Evolutionary conservation across 257 asterid genomes (phyloP).

Genomic region (Gentiana macrophylla): DNA sequence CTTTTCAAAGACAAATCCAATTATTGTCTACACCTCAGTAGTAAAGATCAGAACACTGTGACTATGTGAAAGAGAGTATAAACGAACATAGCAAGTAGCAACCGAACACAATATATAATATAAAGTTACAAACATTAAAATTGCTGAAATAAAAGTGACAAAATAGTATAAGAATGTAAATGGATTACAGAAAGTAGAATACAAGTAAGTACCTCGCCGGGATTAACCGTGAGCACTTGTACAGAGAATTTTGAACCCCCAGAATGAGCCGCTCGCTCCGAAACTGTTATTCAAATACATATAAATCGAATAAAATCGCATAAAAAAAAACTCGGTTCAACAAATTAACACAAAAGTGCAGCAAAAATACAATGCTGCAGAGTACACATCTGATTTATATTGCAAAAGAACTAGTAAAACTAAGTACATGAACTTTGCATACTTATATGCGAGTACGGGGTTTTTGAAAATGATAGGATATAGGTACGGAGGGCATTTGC

Average conservation of each 20-base stretch:
- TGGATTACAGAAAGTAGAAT: not conserved
- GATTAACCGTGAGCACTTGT: constrained; percentile 62
- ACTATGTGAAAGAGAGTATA: too few species aligned
- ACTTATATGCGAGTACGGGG: too few species aligned
- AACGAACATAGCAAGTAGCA: too few species aligned
- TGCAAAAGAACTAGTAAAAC: too few species aligned
- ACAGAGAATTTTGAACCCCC: constrained; percentile 63
- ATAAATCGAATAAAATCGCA: constrained; percentile 6
- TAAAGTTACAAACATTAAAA: not conserved
- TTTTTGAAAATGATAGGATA: too few species aligned
- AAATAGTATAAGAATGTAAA: not conserved
- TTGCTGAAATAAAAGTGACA: not conserved
- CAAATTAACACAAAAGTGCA: not conserved
- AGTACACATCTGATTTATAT: too few species aligned
- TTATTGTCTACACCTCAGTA: too few species aligned
- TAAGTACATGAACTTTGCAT: too few species aligned
- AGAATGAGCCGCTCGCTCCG: constrained; percentile 31
- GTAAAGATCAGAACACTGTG: too few species aligned
- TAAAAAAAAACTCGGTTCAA: constrained; percentile 1
- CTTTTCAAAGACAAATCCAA: too few species aligned
- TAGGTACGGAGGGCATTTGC: too few species aligned
- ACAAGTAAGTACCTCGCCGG: constrained; percentile 59
- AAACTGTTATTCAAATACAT: constrained; percentile 20
- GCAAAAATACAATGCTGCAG: not conserved
- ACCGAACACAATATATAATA: too few species aligned